These are phyloP conservation scores for Zymoseptoria pseudotritici DNA, from an alignment of 2,329 filamentous ascomycete genomes.

Conservation along the genomic window DNA sequence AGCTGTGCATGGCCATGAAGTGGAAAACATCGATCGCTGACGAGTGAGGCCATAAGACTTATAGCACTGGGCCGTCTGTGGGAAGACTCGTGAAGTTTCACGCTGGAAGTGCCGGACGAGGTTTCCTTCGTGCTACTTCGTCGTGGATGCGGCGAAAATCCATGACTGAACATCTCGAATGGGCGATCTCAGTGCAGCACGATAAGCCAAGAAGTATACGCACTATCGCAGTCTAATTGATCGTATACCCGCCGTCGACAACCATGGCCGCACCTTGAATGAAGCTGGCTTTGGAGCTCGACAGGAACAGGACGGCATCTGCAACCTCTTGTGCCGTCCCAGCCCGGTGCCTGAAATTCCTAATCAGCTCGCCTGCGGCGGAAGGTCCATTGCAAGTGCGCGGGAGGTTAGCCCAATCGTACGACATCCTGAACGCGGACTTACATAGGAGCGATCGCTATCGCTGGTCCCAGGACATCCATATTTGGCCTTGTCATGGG, in stretches of 20 bases:
- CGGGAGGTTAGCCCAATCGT: constrained; percentile 22
- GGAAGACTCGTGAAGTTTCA: too few relatives aligned
- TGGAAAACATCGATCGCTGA: too few relatives aligned
- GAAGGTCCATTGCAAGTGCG: constrained; percentile 41
- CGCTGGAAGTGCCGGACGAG: too few relatives aligned
- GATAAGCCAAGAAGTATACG: neutral
- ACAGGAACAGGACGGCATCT: constrained; percentile 41
- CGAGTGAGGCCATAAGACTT: too few relatives aligned
- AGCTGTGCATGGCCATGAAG: too few relatives aligned
- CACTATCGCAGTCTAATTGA: constrained; percentile 25
- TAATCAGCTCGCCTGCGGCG: neutral
- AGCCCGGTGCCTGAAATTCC: constrained; percentile 39
- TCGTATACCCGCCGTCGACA: constrained; percentile 42
- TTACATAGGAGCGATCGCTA: constrained; percentile 25
- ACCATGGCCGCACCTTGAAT: constrained; percentile 39
- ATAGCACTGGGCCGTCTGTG: too few relatives aligned
- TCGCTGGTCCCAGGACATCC: constrained; percentile 22
- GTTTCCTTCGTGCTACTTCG: too few relatives aligned
- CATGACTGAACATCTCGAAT: neutral
- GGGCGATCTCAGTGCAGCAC: neutral
- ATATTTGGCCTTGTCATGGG: constrained; percentile 38
- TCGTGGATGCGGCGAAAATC: neutral
- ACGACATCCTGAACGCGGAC: constrained; percentile 27
- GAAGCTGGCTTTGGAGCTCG: constrained; percentile 40
- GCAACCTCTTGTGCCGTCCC: constrained; percentile 42